phyloP scores from a whole-genome alignment of 768 basidiomycete genomes.

The Leucosporidium scottii region DNA sequence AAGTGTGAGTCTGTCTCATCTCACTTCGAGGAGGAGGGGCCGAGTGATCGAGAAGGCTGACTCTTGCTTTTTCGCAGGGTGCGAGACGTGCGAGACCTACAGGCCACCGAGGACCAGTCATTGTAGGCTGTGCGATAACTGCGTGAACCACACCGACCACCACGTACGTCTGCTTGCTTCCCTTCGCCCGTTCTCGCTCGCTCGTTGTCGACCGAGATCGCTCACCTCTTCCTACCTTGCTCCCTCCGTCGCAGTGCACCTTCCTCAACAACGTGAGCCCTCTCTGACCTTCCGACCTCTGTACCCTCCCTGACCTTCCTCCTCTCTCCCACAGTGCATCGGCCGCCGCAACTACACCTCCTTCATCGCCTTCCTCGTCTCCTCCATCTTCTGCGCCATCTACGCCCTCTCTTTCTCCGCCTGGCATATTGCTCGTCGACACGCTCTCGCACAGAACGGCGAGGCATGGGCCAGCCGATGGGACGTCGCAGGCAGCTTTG shows the following conservation, averaged over 20 bases:
- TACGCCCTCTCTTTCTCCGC: constrained; percentile 28
- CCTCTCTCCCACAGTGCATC: constrained; percentile 51
- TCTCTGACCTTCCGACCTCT: not conserved
- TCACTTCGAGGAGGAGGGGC: not conserved
- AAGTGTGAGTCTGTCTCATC: constrained; percentile 28
- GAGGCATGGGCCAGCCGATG: constrained; percentile 2
- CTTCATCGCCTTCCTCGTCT: constrained; percentile 79
- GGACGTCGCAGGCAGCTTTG: constrained; percentile 27
- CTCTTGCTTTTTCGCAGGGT: constrained; percentile 49
- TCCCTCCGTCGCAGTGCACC: constrained; percentile 41
- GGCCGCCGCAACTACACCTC: constrained; percentile 89
- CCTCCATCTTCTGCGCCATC: constrained; percentile 49
- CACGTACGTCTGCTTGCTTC: constrained; percentile 50
- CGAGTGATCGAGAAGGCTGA: constrained; percentile 5
- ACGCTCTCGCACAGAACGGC: not conserved
- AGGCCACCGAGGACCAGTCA: constrained; percentile 90
- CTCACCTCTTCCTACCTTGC: no score
- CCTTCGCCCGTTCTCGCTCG: constrained; percentile 32
- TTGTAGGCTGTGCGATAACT: constrained; percentile 97
- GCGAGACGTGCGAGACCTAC: constrained; percentile 84
- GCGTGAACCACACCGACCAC: constrained; percentile 90
- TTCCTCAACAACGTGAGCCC: constrained; percentile 60
- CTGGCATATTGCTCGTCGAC: constrained; percentile 24
- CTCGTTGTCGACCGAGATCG: no score
- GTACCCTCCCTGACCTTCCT: not conserved